These are phyloP conservation scores for Suhomyces panamericanus DNA, from an alignment of 1,139 yeast genomes.

Conservation along the genomic window DNA sequence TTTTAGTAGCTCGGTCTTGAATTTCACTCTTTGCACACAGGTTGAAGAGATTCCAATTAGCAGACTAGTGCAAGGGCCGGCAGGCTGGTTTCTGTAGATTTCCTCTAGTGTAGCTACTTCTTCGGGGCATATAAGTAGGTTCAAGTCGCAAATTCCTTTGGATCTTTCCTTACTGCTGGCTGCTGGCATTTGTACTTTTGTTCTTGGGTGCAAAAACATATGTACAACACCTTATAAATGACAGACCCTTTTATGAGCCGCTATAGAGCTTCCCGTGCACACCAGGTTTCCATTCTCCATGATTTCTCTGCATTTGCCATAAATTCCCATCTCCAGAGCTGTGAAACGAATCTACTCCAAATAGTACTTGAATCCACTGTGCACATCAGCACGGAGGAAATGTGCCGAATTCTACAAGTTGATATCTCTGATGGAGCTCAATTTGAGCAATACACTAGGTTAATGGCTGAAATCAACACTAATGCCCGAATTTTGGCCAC, in stretches of 20 bases:
- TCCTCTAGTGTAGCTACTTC: not conserved
- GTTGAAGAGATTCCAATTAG: not conserved
- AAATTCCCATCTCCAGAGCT: not conserved
- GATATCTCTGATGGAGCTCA: not conserved
- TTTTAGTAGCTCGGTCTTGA: conserved; percentile 17
- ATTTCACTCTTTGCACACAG: not conserved
- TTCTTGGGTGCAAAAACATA: conserved; percentile 3
- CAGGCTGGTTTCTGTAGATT: not conserved
- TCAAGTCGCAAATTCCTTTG: not conserved
- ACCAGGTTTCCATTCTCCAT: not conserved
- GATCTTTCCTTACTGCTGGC: not conserved
- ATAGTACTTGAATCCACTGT: conserved; percentile 1
- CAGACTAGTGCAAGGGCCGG: not conserved
- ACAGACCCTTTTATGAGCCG: not conserved
- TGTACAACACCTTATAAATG: not conserved
- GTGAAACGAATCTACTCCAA: conserved; percentile 1
- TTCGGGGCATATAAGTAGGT: not conserved
- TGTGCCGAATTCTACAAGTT: not conserved
- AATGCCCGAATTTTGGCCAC: not conserved
- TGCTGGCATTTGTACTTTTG: not conserved
- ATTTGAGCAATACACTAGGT: not conserved
- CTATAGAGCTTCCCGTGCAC: not conserved
- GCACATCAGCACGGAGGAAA: not conserved
- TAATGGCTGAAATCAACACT: not conserved
- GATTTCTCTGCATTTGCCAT: not conserved